Percentiles rank a stretch among this genome's conserved stretches.
phyloP scores from a whole-genome alignment of 495 filamentous ascomycete genomes.

The Sabuloglossum arenarium region DNA sequence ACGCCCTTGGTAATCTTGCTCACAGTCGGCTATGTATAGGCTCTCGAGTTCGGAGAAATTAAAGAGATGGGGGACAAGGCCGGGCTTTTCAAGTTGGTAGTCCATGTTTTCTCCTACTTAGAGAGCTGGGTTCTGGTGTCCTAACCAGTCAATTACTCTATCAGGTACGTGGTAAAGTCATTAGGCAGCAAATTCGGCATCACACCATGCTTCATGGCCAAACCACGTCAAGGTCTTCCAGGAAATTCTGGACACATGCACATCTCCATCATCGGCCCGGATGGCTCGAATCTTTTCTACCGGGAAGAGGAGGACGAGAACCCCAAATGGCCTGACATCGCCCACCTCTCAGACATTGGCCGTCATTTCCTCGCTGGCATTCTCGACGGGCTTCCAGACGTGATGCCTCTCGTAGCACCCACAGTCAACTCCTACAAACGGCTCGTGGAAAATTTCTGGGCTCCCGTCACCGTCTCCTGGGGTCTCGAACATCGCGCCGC shows the following conservation, averaged over 20 bases:
- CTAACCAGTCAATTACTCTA: conserved; percentile 1
- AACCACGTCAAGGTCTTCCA: conserved; percentile 70
- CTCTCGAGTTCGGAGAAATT: conserved; percentile 70
- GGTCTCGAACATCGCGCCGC: conserved; percentile 88
- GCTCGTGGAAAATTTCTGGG: conserved; percentile 97
- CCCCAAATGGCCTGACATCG: conserved; percentile 49
- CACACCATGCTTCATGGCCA: conserved; percentile 98
- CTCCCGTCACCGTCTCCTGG: conserved; percentile 92
- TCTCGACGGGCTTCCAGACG: conserved; percentile 69
- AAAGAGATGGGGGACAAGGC: conserved; percentile 79
- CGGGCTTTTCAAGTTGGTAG: conserved; percentile 65
- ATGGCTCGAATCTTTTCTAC: conserved; percentile 59
- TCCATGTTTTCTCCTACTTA: background rate
- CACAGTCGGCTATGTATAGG: conserved; percentile 17
- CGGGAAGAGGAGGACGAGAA: conserved; percentile 47
- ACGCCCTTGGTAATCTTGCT: background rate
- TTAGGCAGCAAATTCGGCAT: conserved; percentile 72
- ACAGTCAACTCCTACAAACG: conserved; percentile 96
- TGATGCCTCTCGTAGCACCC: conserved; percentile 89
- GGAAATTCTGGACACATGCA: conserved; percentile 95
- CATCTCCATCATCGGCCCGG: conserved; percentile 52
- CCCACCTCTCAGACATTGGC: conserved; percentile 65
- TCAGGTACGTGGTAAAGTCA: conserved; percentile 59
- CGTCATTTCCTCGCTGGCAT: conserved; percentile 87
- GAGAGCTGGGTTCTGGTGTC: background rate